Conservation (phyloP, 108 stramenopile genomes). For the Halocafeteria seosinensis region DNA sequence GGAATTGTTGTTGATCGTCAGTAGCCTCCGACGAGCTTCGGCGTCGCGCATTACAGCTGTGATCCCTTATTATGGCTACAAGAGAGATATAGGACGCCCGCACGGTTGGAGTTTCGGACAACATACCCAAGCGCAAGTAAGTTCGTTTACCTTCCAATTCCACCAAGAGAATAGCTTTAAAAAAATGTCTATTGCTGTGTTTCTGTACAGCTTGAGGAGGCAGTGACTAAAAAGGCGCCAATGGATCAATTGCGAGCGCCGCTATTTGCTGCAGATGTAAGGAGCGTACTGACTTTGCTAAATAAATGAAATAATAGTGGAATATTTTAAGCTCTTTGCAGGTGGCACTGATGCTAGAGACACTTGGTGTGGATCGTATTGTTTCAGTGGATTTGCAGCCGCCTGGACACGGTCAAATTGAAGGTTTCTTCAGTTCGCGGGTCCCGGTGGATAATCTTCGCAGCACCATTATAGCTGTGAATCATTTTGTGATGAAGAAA, state of each 20-base stretch:
- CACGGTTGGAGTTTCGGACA: too few species aligned
- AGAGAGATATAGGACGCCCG: too few species aligned
- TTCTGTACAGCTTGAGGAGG: too few species aligned
- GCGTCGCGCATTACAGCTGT: constrained; percentile 57
- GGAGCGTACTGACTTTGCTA: too few species aligned
- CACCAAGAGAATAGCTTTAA: too few species aligned
- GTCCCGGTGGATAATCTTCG: constrained; percentile 3
- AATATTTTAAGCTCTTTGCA: constrained; percentile 12
- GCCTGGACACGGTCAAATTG: constrained; percentile 16
- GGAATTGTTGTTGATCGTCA: constrained; percentile 18
- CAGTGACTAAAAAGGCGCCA: too few species aligned
- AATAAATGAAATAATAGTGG: too few species aligned
- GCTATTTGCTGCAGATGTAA: neutral
- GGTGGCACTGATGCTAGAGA: constrained; percentile 16
- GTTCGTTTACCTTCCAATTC: too few species aligned
- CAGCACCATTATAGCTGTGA: neutral
- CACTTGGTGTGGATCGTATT: constrained; percentile 12
- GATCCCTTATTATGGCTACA: constrained; percentile 93
- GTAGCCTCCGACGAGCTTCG: neutral
- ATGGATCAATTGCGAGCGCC: too few species aligned
- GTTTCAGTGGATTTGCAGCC: constrained; percentile 20
- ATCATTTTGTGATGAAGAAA: neutral
- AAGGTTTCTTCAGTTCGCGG: constrained; percentile 10
- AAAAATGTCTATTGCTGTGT: too few species aligned
- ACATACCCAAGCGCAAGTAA: too few species aligned